These are phyloP conservation scores for Cryptococcus floricola DNA, from an alignment of 1,284 basidiomycete genomes.

Conservation along the genomic window DNA sequence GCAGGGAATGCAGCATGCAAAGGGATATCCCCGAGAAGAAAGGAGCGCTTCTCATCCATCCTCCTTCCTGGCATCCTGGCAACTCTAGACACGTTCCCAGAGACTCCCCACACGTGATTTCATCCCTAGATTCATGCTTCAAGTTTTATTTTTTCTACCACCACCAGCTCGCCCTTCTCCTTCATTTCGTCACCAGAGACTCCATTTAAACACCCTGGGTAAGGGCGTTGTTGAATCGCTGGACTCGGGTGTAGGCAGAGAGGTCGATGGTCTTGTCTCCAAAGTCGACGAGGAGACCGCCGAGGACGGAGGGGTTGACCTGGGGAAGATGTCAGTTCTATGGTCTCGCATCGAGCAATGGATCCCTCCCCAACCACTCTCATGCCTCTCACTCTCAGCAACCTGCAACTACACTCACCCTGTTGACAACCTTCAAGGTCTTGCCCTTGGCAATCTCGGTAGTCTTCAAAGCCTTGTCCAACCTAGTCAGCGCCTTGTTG, in stretches of 20 bases:
- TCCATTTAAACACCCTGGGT: conserved; percentile 52
- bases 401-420: conserved; percentile 54
- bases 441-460: conserved; percentile 82
- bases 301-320: conserved; percentile 83
- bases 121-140: conserved; percentile 8
- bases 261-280: conserved; percentile 95
- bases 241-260: conserved; percentile 86
- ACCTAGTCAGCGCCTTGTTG: conserved; percentile 66
- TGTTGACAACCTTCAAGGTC: conserved; percentile 79
- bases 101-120: background rate
- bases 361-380: background rate
- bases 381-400: background rate
- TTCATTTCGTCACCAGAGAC: background rate
- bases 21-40: too few relatives aligned
- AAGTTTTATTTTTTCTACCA: too few relatives aligned
- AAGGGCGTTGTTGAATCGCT: conserved; percentile 86
- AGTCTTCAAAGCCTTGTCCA: conserved; percentile 80
- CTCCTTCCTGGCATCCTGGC: too few relatives aligned
- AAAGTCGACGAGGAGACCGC: conserved; percentile 92
- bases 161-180: too few relatives aligned
- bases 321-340: conserved; percentile 34
- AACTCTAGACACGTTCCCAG: too few relatives aligned
- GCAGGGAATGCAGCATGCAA: too few relatives aligned
- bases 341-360: background rate
- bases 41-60: too few relatives aligned